Base-by-base conservation (phyloP, 225 moss, liverwort and hornwort species). In the Sphagnum tenellum region DNA sequence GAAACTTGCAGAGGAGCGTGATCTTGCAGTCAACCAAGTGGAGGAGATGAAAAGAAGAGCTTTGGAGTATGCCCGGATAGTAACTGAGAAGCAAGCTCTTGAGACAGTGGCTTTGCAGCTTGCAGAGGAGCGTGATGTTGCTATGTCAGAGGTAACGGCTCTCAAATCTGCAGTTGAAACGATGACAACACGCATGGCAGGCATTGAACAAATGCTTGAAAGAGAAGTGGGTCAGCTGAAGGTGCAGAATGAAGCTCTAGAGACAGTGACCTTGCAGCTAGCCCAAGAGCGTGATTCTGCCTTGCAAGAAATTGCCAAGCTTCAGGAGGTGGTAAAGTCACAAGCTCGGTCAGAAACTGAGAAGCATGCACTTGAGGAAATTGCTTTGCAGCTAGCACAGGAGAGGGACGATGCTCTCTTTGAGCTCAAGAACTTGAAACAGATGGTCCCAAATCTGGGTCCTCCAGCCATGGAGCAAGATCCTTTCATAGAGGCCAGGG, bases 21-120 rank as follows among this genome's bases (percentile, higher is more conserved):
- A 92, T 66, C 12, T 59, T 44, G 82, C 86, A 9, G 76, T 92
- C 46, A 84, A 82, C 57, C 76, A 88, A 80, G 82, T 89, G 79
- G 81, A 77, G 77, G 76, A 89, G 63, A 73, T 89, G 82, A 86
- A 67, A 69, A 73, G 65, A 56, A 69, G 71, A 60, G 74, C 84
- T 2, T 65, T 66, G 0, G 72, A 80, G 64, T 78, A 71, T 70
- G 69, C 87, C 2, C 82, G 72, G 66, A 64, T 79, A 57, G 61
- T 75, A 3, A 64, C 82, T 9, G 88, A 96, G 68, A 96, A 85
- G 53, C 81, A 87, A 62, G 92, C 95, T 0, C 70, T 96, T 1
- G 95, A 96, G 67, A 83, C 86, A 5, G 95, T 96, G 65, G 79
- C 95, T 0, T 63, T 96, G 69, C 86, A 96, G 76, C 80, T 96